Conservation (phyloP, 768 basidiomycete species). For the Mycena haematopus region DNA sequence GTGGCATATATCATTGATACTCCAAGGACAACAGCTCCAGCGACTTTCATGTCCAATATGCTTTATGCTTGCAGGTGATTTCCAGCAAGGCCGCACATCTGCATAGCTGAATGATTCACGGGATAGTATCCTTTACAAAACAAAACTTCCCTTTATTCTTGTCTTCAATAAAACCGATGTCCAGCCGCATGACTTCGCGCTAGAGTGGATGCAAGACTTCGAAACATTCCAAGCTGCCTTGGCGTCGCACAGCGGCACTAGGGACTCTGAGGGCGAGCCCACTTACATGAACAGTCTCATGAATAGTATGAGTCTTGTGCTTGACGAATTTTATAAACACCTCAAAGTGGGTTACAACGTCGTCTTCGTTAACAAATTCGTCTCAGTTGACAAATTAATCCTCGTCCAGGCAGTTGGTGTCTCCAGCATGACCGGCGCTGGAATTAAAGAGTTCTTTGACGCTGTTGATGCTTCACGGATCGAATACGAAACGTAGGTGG, state of each 20-base stretch:
- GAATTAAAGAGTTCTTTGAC: conserved; percentile 89
- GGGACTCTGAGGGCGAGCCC: conserved; percentile 86
- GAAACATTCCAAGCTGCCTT: conserved; percentile 93
- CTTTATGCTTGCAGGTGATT: conserved; percentile 94
- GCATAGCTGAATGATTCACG: background rate
- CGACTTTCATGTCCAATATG: conserved; percentile 99
- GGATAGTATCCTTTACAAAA: conserved; percentile 93
- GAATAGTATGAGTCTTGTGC: conserved; percentile 97
- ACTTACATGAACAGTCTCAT: conserved; percentile 99
- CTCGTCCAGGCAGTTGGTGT: conserved; percentile 85
- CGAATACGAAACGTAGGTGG: conserved; percentile 85
- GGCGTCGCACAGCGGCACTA: conserved; percentile 67
- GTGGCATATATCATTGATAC: conserved; percentile 98
- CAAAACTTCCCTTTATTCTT: conserved; percentile 93
- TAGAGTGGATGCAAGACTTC: conserved; percentile 99
- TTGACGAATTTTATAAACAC: conserved; percentile 98
- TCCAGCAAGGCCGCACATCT: background rate
- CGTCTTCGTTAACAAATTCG: conserved; percentile 10
- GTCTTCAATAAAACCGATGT: conserved; percentile 99
- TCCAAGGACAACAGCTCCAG: conserved; percentile 90
- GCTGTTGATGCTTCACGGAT: conserved; percentile 87
- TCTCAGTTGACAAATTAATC: background rate
- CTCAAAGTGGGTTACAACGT: conserved; percentile 66
- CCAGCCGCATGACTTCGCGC: conserved; percentile 85
- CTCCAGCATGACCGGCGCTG: conserved; percentile 94